phyloP scores from a whole-genome alignment of 1,284 basidiomycete genomes.

The Inonotus hispidus region DNA sequence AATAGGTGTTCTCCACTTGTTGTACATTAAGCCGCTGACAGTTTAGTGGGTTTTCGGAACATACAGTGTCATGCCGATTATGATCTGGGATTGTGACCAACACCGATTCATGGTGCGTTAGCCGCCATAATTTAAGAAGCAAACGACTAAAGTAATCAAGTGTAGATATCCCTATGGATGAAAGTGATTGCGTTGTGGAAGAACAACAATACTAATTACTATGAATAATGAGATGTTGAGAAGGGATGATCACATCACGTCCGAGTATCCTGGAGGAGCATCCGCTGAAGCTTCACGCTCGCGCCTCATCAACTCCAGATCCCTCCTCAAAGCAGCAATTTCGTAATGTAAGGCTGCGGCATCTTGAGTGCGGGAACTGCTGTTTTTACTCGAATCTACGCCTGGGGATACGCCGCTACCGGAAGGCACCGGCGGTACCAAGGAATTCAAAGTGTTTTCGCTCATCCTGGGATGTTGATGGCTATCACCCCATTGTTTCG shows the following conservation, averaged over 20 bases:
- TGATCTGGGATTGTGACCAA: no score
- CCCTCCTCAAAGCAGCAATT: conserved; percentile 23
- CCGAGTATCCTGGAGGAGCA: conserved; percentile 11
- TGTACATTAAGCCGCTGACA: not conserved
- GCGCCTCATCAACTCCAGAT: conserved; percentile 23
- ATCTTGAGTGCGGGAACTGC: conserved; percentile 3
- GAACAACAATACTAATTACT: not conserved
- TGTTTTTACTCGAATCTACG: not conserved
- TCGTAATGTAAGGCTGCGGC: conserved; percentile 20
- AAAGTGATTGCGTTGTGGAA: not conserved
- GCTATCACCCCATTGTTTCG: no score
- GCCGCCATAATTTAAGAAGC: no score
- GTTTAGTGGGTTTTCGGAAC: no score
- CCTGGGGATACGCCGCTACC: not conserved
- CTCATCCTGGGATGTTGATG: no score
- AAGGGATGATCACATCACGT: not conserved
- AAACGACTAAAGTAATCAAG: no score
- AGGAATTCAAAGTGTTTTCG: no score
- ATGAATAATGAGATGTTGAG: not conserved
- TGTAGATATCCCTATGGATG: not conserved
- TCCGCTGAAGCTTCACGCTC: conserved; percentile 12
- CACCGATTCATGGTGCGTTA: no score
- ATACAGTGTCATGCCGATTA: no score
- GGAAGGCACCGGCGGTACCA: not conserved
- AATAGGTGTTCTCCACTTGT: not conserved